A percentile compares a stretch with the other conserved stretches of the same genome.
Conservation (phyloP, 2,329 filamentous ascomycete species). For the Chaetomium olivaceum region DNA sequence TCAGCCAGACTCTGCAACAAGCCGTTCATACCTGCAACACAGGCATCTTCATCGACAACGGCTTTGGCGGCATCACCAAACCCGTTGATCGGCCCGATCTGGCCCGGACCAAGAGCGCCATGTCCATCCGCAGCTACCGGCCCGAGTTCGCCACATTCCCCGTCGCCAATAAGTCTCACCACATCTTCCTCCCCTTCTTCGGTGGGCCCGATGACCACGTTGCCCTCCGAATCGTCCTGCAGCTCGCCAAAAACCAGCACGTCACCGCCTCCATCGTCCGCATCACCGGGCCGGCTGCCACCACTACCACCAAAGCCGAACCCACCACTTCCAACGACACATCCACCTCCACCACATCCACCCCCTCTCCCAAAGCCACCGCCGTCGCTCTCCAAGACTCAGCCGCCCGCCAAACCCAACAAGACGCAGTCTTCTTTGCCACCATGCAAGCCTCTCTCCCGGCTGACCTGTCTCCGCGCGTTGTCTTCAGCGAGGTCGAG, state of each 20-base stretch:
- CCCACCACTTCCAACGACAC: conserved; percentile 18
- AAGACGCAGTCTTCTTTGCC: conserved; percentile 37
- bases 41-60: conserved; percentile 77
- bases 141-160: conserved; percentile 57
- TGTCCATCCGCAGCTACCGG: conserved; percentile 60
- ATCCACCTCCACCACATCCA: background rate
- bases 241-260: conserved; percentile 75
- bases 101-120: conserved; percentile 51
- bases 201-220: conserved; percentile 80
- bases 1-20: conserved; percentile 64
- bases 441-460: conserved; percentile 40
- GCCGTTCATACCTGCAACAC: conserved; percentile 60
- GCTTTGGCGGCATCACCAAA: conserved; percentile 43
- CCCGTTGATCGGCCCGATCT: conserved; percentile 43
- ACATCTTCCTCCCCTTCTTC: conserved; percentile 85
- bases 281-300: conserved; percentile 42
- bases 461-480: conserved; percentile 37
- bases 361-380: background rate
- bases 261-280: conserved; percentile 77
- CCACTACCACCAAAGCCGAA: background rate
- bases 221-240: conserved; percentile 77
- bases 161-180: conserved; percentile 69
- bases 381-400: conserved; percentile 10
- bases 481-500: conserved; percentile 53
- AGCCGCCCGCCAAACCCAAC: conserved; percentile 37